Percentiles rank a stretch among this genome's conserved stretches.
Conservation (phyloP, 345 rosid genomes). For the Euphorbia tirucalli region DNA sequence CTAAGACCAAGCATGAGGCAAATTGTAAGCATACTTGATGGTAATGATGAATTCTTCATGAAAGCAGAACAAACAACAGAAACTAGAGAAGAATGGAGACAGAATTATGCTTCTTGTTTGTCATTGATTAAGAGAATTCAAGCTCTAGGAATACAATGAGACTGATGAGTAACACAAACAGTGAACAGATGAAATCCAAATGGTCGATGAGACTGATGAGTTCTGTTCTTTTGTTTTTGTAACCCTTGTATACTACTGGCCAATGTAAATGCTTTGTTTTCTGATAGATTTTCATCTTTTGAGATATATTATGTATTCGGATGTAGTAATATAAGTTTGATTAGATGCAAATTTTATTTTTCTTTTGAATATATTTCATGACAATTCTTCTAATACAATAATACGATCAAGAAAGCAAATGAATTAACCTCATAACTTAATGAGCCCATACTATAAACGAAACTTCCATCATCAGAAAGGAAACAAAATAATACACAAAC, state of each 20-base stretch:
- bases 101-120: slow-evolving; percentile 54
- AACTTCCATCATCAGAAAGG: slow-evolving; percentile 8
- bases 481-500: slow-evolving; percentile 8
- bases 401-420: background rate
- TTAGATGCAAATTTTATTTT: background rate
- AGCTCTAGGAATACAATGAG: slow-evolving; percentile 80
- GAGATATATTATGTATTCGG: background rate
- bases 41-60: slow-evolving; percentile 49
- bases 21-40: slow-evolving; percentile 82
- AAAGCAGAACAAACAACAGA: slow-evolving; percentile 42
- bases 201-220: slow-evolving; percentile 5
- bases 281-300: slow-evolving; percentile 13
- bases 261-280: slow-evolving; percentile 20
- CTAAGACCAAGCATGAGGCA: slow-evolving; percentile 78
- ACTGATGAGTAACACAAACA: slow-evolving; percentile 2
- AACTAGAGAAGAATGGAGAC: slow-evolving; percentile 58
- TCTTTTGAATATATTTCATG: background rate
- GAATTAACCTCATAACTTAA: background rate
- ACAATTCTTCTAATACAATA: background rate
- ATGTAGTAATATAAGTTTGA: background rate
- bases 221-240: slow-evolving; percentile 13
- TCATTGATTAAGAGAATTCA: slow-evolving; percentile 71
- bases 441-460: background rate
- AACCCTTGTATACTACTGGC: slow-evolving; percentile 12
- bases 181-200: slow-evolving; percentile 1